phyloP scores from a whole-genome alignment of 129 eudicot genomes.

The Saposhnikovia divaricata region DNA sequence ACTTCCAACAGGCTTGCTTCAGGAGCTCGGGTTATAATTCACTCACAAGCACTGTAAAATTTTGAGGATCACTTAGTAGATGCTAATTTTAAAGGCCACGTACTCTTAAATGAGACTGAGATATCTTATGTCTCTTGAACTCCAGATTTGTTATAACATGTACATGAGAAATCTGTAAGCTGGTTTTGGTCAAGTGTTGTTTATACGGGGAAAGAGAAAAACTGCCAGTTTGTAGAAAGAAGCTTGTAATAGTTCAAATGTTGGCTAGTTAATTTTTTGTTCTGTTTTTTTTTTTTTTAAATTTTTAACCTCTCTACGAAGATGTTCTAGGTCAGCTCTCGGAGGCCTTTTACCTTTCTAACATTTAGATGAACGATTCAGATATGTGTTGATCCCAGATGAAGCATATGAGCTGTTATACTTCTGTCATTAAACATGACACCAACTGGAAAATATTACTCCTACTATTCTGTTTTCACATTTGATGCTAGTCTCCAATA shows the following conservation, averaged over 20 bases:
- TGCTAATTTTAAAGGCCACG: background rate
- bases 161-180: background rate
- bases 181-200: background rate
- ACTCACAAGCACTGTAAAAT: conserved; percentile 46
- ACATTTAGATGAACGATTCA: background rate
- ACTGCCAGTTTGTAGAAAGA: background rate
- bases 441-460: no score
- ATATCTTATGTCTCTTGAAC: background rate
- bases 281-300: background rate
- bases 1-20: conserved; percentile 89
- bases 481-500: no score
- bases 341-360: background rate
- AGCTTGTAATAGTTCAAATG: background rate
- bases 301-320: background rate
- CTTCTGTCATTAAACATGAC: background rate
- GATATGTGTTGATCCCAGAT: background rate
- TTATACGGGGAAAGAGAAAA: background rate
- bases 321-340: background rate
- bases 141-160: background rate
- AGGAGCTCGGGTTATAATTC: conserved; percentile 89
- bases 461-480: no score
- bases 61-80: background rate
- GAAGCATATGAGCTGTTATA: background rate
- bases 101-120: background rate
- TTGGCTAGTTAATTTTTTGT: background rate